Conservation (phyloP, 176 grass and related monocot genomes). For the Oryza coarctata region DNA sequence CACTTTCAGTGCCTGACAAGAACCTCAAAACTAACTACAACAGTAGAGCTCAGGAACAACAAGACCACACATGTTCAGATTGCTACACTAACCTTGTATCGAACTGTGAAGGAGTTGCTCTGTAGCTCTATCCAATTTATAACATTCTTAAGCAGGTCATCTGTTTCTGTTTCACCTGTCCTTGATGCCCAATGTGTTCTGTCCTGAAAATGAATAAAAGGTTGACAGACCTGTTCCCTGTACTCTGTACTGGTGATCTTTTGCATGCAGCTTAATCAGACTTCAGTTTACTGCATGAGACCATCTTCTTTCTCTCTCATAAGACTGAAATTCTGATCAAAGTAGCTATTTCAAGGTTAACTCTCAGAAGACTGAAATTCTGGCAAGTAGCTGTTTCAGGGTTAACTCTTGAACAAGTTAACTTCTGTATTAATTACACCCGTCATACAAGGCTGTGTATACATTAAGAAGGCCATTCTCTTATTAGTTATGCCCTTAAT, state of each 20-base stretch:
- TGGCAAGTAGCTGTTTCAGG: no score
- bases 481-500: no score
- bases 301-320: background rate
- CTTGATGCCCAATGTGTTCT: background rate
- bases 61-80: background rate
- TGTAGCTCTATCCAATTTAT: slow-evolving; percentile 13
- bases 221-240: background rate
- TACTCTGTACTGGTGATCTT: background rate
- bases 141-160: slow-evolving; percentile 13
- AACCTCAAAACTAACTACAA: background rate
- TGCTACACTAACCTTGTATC: slow-evolving; percentile 6
- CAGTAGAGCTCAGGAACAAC: background rate
- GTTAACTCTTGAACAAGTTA: no score
- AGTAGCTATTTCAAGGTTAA: no score
- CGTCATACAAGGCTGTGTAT: background rate
- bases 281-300: background rate
- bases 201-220: background rate
- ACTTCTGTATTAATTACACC: background rate
- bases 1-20: slow-evolving; percentile 37
- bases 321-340: background rate
- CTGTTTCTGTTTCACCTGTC: background rate
- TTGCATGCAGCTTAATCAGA: background rate
- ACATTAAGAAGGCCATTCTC: background rate
- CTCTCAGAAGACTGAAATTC: background rate
- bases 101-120: slow-evolving; percentile 6